Conservation (phyloP, 345 rosid genomes). For the Aethionema arabicum region DNA sequence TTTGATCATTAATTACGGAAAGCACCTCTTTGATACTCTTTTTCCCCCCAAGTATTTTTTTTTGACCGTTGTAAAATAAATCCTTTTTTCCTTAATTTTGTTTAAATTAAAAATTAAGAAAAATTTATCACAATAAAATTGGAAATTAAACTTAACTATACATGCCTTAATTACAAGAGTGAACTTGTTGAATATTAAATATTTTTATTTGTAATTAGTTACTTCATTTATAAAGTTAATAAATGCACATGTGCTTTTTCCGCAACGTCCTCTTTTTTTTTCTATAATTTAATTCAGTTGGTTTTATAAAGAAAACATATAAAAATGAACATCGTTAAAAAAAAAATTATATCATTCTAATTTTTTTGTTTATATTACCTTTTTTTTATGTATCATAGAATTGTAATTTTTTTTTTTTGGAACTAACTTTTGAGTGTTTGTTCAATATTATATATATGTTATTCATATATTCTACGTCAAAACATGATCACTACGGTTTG, state of each 20-base stretch:
- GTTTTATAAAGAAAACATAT: slow-evolving; percentile 1
- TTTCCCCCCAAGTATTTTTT: no score
- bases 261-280: slow-evolving; percentile 14
- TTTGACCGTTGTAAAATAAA: not conserved
- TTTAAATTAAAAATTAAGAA: not conserved
- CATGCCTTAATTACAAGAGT: not conserved
- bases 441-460: slow-evolving; percentile 4
- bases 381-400: no score
- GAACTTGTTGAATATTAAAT: not conserved
- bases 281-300: not conserved
- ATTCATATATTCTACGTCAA: slow-evolving; percentile 12
- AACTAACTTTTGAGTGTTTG: not conserved
- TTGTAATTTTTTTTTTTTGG: no score
- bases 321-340: not conserved
- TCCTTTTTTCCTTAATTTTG: not conserved
- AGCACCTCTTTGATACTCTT: slow-evolving; percentile 5
- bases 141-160: slow-evolving; percentile 1
- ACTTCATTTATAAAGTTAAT: slow-evolving; percentile 25
- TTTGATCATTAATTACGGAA: slow-evolving; percentile 9
- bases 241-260: slow-evolving; percentile 35
- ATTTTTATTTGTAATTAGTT: slow-evolving; percentile 19
- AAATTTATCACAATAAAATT: not conserved
- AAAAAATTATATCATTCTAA: not conserved
- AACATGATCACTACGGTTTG: slow-evolving; percentile 36
- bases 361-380: no score